Evolutionary conservation across 2,329 filamentous ascomycete species (phyloP), one percentile per base, ranked within the genome.

Genomic region (Thermothelomyces thermophilus): DNA sequence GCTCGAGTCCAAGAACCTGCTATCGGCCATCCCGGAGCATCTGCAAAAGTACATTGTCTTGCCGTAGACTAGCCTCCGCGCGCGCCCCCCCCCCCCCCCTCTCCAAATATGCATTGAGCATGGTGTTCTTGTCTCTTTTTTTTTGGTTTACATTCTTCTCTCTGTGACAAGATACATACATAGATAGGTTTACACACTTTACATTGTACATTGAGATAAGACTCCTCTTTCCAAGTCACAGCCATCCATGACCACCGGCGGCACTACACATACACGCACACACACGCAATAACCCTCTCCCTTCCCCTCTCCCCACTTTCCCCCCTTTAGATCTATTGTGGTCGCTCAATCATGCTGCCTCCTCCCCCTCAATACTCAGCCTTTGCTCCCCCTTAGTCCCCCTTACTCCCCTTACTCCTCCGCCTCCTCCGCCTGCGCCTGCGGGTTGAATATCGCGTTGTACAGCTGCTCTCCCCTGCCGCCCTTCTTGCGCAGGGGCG

Each of bases 11-110:
- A 98, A 97, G 82, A 86, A 86, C 51, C 72, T 98, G 57, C 68
- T 93, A 40, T 79, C 73, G 24, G 84, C 90, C 37, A 84, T 98
- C 65, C 93, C 93, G 6, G 79, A 87, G 72, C 83, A 87, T 64
- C 69, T 97, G 65, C 80, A 87, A 67, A 95, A 90, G 76, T 97
- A 98, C 70, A 94, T 96, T 68, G 90, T 97, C 55, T 72, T 97
- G 68, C 86, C 87, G 58, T 95, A 71, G n/a, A 58, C 30, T 31
- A 33, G 37, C 30, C 13, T n/a, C n/a, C 16, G 33, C 33, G 6
- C 16, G 6, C 16, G 13, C 16, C n/a, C 14, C 14, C 9, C 14
- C 14, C 13, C 13, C 7, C 28, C 28, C 13, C 28, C 7, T 7
- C 7, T 31, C 28, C 7, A 13, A 31, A 7, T 31, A 8, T 31